Conservation (phyloP, 2,329 filamentous ascomycete genomes). For the Xylariaceae sp. region DNA sequence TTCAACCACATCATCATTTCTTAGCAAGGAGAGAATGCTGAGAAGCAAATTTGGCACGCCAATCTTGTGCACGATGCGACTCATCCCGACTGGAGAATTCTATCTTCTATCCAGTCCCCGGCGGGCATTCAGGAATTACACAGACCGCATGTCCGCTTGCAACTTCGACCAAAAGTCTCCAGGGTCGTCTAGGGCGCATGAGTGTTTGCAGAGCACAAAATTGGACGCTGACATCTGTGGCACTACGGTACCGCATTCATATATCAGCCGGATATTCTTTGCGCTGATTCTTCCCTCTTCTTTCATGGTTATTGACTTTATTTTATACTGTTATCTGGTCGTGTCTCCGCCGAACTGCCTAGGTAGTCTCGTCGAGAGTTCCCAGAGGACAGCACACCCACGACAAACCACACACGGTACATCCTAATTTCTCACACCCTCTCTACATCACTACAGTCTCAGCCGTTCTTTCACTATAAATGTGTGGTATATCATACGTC, state of each 20-base stretch:
- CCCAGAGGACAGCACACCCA: background rate
- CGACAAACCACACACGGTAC: background rate
- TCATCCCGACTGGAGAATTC: too few species aligned
- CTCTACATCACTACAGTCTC: background rate
- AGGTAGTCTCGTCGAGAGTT: background rate
- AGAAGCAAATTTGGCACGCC: constrained; percentile 7
- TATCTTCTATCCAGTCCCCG: too few species aligned
- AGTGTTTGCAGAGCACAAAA: background rate
- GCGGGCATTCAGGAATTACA: too few species aligned
- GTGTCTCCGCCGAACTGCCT: background rate
- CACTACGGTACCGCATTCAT: background rate
- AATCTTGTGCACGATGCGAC: background rate
- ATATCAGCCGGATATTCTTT: background rate
- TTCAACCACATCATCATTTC: constrained; percentile 74
- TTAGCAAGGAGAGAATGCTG: constrained; percentile 34
- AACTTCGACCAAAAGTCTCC: background rate
- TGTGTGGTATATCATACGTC: background rate
- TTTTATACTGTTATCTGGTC: background rate
- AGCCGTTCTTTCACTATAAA: constrained; percentile 7
- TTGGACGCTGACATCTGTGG: background rate
- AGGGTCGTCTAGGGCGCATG: background rate
- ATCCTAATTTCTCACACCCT: constrained; percentile 4
- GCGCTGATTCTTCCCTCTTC: background rate
- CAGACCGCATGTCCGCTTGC: constrained; percentile 2
- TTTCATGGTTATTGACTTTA: background rate